Percentiles rank a stretch among this genome's conserved stretches.
Conservation (phyloP, 2,329 filamentous ascomycete species). For the Aaosphaeria arxii region DNA sequence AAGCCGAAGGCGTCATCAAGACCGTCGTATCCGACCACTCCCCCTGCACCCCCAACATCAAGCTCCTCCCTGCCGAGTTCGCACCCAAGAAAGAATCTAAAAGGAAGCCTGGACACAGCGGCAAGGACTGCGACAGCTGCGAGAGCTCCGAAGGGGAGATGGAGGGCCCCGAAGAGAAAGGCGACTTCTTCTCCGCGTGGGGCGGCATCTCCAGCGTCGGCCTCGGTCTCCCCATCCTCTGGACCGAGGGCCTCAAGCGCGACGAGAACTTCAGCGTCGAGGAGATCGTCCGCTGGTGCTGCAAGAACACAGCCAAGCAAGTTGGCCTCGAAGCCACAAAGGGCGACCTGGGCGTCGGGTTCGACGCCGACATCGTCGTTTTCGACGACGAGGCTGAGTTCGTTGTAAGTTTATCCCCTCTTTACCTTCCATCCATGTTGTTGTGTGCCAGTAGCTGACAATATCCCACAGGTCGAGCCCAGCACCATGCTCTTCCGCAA, state of each 20-base stretch:
- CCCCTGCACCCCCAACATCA: slow-evolving; percentile 91
- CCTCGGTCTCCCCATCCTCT: slow-evolving; percentile 84
- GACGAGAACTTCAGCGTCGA: slow-evolving; percentile 58
- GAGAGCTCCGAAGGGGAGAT: slow-evolving; percentile 27
- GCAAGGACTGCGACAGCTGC: slow-evolving; percentile 34
- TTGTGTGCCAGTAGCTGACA: not conserved
- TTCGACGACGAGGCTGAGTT: slow-evolving; percentile 85
- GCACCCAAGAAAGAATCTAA: slow-evolving; percentile 43
- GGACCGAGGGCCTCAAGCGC: slow-evolving; percentile 70
- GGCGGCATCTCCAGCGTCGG: slow-evolving; percentile 94
- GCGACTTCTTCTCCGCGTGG: slow-evolving; percentile 96
- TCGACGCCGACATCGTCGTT: slow-evolving; percentile 87
- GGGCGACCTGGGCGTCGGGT: slow-evolving; percentile 75
- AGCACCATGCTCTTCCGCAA: slow-evolving; percentile 93
- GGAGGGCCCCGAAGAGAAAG: slow-evolving; percentile 47
- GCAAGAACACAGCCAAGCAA: slow-evolving; percentile 80
- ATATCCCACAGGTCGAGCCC: slow-evolving; percentile 37
- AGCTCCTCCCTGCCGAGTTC: slow-evolving; percentile 75
- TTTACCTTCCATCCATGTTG: not conserved
- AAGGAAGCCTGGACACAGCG: slow-evolving; percentile 25
- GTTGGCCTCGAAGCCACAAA: slow-evolving; percentile 80
- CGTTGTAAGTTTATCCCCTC: slow-evolving; percentile 54
- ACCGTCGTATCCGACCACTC: slow-evolving; percentile 96
- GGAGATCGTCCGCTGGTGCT: slow-evolving; percentile 83
- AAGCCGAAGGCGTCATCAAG: slow-evolving; percentile 72